A percentile compares a stretch with the other conserved stretches of the same genome.
phyloP scores from a whole-genome alignment of 192 early-diverging fungal species.

The Linnemannia zychae region DNA sequence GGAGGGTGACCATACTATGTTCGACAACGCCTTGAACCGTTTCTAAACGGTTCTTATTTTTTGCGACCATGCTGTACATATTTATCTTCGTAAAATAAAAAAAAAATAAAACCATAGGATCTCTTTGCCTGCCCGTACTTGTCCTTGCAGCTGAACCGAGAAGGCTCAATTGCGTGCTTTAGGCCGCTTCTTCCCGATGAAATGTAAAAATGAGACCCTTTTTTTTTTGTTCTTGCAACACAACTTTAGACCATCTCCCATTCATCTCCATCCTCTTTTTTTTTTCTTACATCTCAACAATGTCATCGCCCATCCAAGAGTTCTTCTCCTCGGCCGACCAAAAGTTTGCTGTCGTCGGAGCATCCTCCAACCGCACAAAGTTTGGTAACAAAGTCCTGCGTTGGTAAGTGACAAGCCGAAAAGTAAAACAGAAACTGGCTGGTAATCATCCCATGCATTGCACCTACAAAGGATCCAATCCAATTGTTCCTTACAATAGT shows the following conservation, averaged over 20 bases:
- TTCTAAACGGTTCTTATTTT: slow-evolving; percentile 19
- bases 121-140: background rate
- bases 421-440: no score
- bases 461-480: background rate
- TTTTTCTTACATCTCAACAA: no score
- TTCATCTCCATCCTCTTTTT: background rate
- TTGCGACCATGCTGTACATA: background rate
- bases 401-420: slow-evolving; percentile 68
- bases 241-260: slow-evolving; percentile 9
- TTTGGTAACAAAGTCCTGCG: slow-evolving; percentile 88
- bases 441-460: background rate
- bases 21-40: slow-evolving; percentile 54
- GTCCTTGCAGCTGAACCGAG: background rate
- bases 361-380: slow-evolving; percentile 77
- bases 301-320: slow-evolving; percentile 35
- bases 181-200: background rate
- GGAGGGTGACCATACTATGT: slow-evolving; percentile 75
- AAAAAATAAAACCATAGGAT: background rate
- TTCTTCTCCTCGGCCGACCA: slow-evolving; percentile 64
- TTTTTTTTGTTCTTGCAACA: background rate
- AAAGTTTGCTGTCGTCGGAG: slow-evolving; percentile 85
- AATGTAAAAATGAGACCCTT: background rate
- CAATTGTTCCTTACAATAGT: background rate
- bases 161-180: background rate
- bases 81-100: background rate